A percentile compares a stretch with the other conserved stretches of the same genome.
Conservation (phyloP, 495 filamentous ascomycete species). For the Parathielavia appendiculata region DNA sequence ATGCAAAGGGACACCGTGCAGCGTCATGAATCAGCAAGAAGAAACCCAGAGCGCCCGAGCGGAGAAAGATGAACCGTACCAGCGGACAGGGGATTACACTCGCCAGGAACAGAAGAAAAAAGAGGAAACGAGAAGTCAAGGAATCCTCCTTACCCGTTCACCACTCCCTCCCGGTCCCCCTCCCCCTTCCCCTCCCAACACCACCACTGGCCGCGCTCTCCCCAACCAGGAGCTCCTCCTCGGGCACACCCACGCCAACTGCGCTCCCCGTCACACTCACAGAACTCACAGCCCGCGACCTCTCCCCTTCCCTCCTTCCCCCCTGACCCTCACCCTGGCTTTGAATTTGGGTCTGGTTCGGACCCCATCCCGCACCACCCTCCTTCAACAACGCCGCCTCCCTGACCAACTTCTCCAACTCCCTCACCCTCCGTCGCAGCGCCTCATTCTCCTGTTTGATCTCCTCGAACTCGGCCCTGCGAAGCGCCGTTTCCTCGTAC, state of each 20-base stretch:
- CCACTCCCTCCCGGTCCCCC: not conserved
- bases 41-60: not conserved
- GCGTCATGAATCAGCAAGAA: not conserved
- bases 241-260: constrained; percentile 41
- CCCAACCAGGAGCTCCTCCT: constrained; percentile 49
- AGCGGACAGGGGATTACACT: not conserved
- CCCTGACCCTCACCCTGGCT: constrained; percentile 34
- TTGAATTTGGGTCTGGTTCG: not conserved
- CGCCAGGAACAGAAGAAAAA: not conserved
- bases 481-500: constrained; percentile 66
- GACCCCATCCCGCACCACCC: not conserved
- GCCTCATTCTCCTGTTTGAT: constrained; percentile 77
- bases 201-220: constrained; percentile 44
- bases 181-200: not conserved
- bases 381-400: constrained; percentile 22
- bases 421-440: constrained; percentile 65
- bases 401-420: constrained; percentile 57
- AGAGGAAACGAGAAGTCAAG: not conserved
- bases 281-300: constrained; percentile 32
- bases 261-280: constrained; percentile 30
- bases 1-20: too few species aligned
- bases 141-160: not conserved
- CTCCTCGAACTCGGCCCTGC: constrained; percentile 64
- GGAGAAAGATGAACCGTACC: not conserved
- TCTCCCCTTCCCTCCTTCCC: constrained; percentile 36